phyloP scores from a whole-genome alignment of 495 filamentous ascomycete genomes.

The Penicillium cinerascens region DNA sequence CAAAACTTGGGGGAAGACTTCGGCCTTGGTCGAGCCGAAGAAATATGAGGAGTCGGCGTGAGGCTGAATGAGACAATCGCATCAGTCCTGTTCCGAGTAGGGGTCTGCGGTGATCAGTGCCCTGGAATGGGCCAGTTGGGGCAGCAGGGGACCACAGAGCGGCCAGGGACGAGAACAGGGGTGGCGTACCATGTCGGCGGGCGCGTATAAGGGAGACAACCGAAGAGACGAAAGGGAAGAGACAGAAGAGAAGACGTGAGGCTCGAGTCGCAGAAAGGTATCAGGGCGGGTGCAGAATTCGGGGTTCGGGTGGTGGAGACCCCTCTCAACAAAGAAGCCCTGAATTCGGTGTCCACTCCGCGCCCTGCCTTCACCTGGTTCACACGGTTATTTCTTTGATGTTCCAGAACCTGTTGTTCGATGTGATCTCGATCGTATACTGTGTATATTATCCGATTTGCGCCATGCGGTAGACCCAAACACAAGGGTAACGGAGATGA shows the following conservation, averaged over 20 bases:
- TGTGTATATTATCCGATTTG: too few relatives aligned
- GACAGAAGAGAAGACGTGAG: not conserved
- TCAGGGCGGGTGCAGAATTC: not conserved
- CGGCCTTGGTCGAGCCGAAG: slow-evolving; percentile 62
- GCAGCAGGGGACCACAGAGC: not conserved
- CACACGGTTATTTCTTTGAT: too few relatives aligned
- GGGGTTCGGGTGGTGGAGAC: not conserved
- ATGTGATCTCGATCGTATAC: too few relatives aligned
- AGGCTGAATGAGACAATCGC: slow-evolving; percentile 49
- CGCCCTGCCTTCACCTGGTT: too few relatives aligned
- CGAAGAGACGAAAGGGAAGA: not conserved
- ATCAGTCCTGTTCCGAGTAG: not conserved
- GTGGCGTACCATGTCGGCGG: not conserved
- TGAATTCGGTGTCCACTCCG: not conserved
- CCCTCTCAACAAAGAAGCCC: not conserved
- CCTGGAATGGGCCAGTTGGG: not conserved
- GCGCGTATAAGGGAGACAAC: not conserved
- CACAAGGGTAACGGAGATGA: not conserved
- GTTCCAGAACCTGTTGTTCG: not conserved
- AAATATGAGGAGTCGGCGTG: slow-evolving; percentile 87
- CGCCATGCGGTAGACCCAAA: too few relatives aligned
- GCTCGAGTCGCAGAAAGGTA: not conserved
- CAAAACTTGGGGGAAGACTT: slow-evolving; percentile 73
- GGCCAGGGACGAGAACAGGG: not conserved
- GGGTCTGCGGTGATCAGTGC: slow-evolving; percentile 4